Conservation (phyloP, 768 basidiomycete species). For the Pholiota molesta region DNA sequence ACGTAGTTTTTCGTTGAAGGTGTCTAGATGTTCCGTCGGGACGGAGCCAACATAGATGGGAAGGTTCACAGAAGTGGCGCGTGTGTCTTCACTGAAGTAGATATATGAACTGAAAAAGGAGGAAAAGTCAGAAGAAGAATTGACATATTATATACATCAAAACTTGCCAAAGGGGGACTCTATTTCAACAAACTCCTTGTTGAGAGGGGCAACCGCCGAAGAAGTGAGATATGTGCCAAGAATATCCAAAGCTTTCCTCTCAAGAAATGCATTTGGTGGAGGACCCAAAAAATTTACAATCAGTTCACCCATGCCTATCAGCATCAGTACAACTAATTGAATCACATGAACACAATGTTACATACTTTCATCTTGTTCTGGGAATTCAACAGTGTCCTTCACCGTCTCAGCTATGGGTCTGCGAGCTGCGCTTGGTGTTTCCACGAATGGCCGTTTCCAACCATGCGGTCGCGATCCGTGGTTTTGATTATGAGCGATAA, state of each 20-base stretch:
- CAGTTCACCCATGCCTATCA: slow-evolving; percentile 76
- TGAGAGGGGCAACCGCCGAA: slow-evolving; percentile 77
- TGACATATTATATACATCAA: not conserved
- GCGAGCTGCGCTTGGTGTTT: slow-evolving; percentile 76
- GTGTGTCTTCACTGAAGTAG: slow-evolving; percentile 77
- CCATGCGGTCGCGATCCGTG: slow-evolving; percentile 70
- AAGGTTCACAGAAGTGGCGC: slow-evolving; percentile 73
- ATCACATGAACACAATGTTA: not conserved
- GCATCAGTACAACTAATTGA: slow-evolving; percentile 4
- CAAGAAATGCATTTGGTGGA: slow-evolving; percentile 67
- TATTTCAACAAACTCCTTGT: slow-evolving; percentile 92
- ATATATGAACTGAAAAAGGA: slow-evolving; percentile 68
- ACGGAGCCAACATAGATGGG: slow-evolving; percentile 83
- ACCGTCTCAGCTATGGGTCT: slow-evolving; percentile 51
- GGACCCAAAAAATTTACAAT: slow-evolving; percentile 80
- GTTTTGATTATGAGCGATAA: slow-evolving; percentile 75
- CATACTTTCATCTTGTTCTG: slow-evolving; percentile 91
- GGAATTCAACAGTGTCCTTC: slow-evolving; percentile 83
- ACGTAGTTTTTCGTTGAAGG: slow-evolving; percentile 69
- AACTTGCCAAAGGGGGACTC: slow-evolving; percentile 80
- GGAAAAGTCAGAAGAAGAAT: not conserved
- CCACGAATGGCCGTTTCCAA: slow-evolving; percentile 95
- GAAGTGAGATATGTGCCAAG: slow-evolving; percentile 89
- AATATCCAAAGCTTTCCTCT: slow-evolving; percentile 84
- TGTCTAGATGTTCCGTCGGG: slow-evolving; percentile 77